Evolutionary conservation across 805 yeast species (phyloP).

Genomic region (Lipomyces chichibuensis): DNA sequence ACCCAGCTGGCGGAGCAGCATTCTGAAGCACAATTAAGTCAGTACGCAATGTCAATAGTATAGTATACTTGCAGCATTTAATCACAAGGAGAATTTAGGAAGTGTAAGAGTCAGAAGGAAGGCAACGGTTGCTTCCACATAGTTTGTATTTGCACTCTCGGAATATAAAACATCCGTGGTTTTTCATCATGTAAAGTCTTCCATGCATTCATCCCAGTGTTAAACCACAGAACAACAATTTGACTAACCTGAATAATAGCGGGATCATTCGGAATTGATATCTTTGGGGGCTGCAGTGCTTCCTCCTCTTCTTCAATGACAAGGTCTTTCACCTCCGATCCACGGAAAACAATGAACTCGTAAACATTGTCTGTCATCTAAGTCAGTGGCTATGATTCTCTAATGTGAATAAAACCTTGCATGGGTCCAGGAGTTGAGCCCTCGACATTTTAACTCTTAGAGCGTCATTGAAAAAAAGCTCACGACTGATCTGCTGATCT

Average conservation of each 20-base stretch:
- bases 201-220: background rate
- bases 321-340: slow-evolving; percentile 88
- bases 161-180: slow-evolving; percentile 41
- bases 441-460: no score
- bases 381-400: background rate
- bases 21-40: slow-evolving; percentile 1
- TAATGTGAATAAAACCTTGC: background rate
- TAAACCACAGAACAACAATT: background rate
- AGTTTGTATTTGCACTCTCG: slow-evolving; percentile 43
- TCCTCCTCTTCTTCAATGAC: slow-evolving; percentile 72
- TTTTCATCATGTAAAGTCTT: slow-evolving; percentile 41
- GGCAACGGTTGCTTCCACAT: slow-evolving; percentile 50
- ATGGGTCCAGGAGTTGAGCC: no score
- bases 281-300: slow-evolving; percentile 53
- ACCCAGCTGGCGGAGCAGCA: slow-evolving; percentile 31
- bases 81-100: background rate
- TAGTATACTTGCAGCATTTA: background rate
- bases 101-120: slow-evolving; percentile 47
- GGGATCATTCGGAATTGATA: slow-evolving; percentile 44
- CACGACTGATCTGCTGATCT: background rate
- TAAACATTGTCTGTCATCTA: slow-evolving; percentile 53
- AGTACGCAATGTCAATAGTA: background rate
- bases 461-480: background rate
- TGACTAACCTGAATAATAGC: slow-evolving; percentile 44
- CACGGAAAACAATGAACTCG: slow-evolving; percentile 82